Percentiles rank a stretch among this genome's conserved stretches.
These are phyloP conservation scores for Protomyces gravidus DNA, from an alignment of 1,139 yeast genomes.

Conservation along the genomic window DNA sequence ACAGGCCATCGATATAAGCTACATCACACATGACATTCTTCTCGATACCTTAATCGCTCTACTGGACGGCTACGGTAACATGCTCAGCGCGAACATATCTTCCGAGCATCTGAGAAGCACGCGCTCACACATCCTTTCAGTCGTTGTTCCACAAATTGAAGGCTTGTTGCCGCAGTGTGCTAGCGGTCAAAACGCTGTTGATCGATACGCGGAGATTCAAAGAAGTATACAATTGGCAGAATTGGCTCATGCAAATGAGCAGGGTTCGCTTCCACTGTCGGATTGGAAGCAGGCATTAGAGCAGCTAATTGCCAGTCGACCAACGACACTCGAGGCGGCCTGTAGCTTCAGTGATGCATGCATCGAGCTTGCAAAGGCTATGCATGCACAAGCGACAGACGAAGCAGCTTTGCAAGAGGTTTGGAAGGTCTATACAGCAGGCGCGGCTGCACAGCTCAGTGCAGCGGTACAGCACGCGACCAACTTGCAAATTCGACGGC, in stretches of 20 bases:
- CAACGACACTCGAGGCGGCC: background rate
- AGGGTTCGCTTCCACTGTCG: background rate
- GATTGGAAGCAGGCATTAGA: constrained; percentile 3
- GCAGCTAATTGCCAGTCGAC: background rate
- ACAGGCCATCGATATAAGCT: constrained; percentile 8
- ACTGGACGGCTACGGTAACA: constrained; percentile 1
- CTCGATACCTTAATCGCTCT: constrained; percentile 11
- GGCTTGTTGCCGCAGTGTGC: constrained; percentile 9
- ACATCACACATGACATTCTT: constrained; percentile 16
- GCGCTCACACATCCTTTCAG: background rate
- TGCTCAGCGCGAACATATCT: background rate
- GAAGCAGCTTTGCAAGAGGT: background rate
- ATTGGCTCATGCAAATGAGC: background rate
- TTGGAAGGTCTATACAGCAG: constrained; percentile 12
- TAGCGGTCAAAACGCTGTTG: background rate
- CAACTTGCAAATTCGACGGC: background rate
- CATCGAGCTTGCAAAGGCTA: constrained; percentile 4
- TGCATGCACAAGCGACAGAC: background rate
- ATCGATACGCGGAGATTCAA: constrained; percentile 1
- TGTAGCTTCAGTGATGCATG: constrained; percentile 20
- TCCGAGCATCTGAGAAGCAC: background rate
- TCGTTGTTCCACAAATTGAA: background rate
- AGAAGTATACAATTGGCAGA: constrained; percentile 1
- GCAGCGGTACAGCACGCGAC: constrained; percentile 2
- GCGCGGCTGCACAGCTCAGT: constrained; percentile 12